Percentiles rank a stretch among this genome's conserved stretches.
These are phyloP conservation scores for Macroventuria anomochaeta DNA, from an alignment of 2,329 filamentous ascomycete genomes.

Conservation along the genomic window DNA sequence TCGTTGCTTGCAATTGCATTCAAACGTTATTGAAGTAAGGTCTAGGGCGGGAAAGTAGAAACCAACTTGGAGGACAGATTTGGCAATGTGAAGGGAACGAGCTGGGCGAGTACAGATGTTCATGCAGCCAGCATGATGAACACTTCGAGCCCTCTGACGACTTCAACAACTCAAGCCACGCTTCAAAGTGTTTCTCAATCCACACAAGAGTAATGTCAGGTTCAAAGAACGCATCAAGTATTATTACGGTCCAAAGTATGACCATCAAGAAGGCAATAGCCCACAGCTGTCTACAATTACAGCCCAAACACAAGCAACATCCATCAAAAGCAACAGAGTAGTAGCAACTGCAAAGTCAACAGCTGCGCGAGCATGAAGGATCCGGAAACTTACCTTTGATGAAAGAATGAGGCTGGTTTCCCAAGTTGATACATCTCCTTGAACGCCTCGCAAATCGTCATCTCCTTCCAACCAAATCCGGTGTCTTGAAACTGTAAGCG, in stretches of 20 bases:
- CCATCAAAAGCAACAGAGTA: not conserved
- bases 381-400: not conserved
- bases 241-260: not conserved
- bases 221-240: not conserved
- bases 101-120: too few relatives aligned
- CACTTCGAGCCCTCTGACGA: too few relatives aligned
- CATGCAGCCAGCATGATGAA: too few relatives aligned
- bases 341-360: not conserved
- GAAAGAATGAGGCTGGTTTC: not conserved
- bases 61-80: too few relatives aligned
- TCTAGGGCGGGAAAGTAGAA: too few relatives aligned
- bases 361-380: not conserved
- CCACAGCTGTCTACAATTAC: not conserved
- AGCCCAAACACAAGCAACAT: not conserved
- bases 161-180: too few relatives aligned
- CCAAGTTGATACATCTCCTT: not conserved
- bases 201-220: too few relatives aligned
- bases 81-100: too few relatives aligned
- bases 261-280: slow-evolving; percentile 1
- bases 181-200: too few relatives aligned
- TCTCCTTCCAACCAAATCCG: too few relatives aligned
- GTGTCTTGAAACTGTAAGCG: not conserved
- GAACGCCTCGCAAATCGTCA: not conserved
- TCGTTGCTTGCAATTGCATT: too few relatives aligned
- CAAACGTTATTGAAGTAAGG: too few relatives aligned